phyloP scores from a whole-genome alignment of 495 filamentous ascomycete species.

The Penicillium turbatum region DNA sequence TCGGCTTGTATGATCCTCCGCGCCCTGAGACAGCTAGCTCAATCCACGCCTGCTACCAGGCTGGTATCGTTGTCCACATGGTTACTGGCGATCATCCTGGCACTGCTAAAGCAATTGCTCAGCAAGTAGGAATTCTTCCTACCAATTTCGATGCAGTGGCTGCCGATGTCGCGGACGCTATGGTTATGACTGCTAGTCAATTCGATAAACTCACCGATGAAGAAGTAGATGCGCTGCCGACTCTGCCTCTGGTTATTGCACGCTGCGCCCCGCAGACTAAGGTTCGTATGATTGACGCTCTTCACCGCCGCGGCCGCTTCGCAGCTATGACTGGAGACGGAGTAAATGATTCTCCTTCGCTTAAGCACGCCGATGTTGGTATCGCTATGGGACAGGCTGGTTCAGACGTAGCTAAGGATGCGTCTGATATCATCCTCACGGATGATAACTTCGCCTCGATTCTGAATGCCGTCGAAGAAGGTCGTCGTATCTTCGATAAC shows the following conservation, averaged over 20 bases:
- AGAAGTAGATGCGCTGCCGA: slow-evolving; percentile 54
- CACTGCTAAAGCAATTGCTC: slow-evolving; percentile 71
- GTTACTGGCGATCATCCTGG: slow-evolving; percentile 73
- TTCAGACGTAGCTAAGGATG: slow-evolving; percentile 74
- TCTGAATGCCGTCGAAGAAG: slow-evolving; percentile 60
- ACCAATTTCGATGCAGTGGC: slow-evolving; percentile 49
- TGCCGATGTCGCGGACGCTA: slow-evolving; percentile 45
- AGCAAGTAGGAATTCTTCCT: slow-evolving; percentile 70
- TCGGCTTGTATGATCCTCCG: slow-evolving; percentile 71
- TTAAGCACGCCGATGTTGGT: slow-evolving; percentile 77
- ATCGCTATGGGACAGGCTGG: slow-evolving; percentile 80
- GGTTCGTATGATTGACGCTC: slow-evolving; percentile 62
- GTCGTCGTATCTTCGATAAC: slow-evolving; percentile 62
- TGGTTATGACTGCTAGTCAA: slow-evolving; percentile 60
- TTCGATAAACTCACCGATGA: slow-evolving; percentile 58
- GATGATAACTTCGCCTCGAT: slow-evolving; percentile 75
- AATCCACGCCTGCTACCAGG: slow-evolving; percentile 59
- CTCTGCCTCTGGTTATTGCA: slow-evolving; percentile 61
- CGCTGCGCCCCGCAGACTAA: slow-evolving; percentile 65
- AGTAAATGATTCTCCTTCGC: slow-evolving; percentile 86
- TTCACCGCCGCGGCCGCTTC: slow-evolving; percentile 69
- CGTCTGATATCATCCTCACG: slow-evolving; percentile 66
- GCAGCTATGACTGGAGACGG: slow-evolving; percentile 93
- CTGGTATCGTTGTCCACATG: slow-evolving; percentile 78
- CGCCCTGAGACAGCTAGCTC: slow-evolving; percentile 63